Evolutionary conservation across 2,329 filamentous ascomycete species (phyloP), one percentile per base, ranked within the genome.

Genomic region (Ophiostoma sp.): DNA sequence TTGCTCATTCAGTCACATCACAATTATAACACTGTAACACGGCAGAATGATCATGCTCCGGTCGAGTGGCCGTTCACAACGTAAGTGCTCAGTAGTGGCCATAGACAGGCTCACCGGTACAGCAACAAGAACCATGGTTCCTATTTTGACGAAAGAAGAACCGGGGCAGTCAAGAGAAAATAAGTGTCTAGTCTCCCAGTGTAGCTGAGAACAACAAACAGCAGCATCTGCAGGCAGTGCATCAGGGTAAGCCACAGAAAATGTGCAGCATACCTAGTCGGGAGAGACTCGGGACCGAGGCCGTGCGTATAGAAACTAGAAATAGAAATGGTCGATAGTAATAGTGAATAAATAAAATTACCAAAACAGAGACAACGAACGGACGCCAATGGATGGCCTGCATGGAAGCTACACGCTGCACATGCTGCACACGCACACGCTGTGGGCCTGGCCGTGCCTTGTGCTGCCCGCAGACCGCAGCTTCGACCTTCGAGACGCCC

Each of bases 231-330:
- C 55, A 60, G 27, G 27, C 55, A 55, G 16, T 11, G n/a, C 27
- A 60, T 60, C 55, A 60, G 27, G 27, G 27, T 60, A 38, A 60
- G 55, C 55, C 55, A 40, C 55, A 38, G 14, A 38, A n/a, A 49
- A 49, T 49, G 49, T 60, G 27, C 55, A 60, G 55, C 27, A 40
- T 40, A 55, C 55, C 12, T 38, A 38, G 27, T 60, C 55, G 55
- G 55, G 36, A 12, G n/a, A 38, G 9, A 27, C 55, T 60, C 55
- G 55, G 55, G 60, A 63, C 60, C 60, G 60, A 63, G 18, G 60
- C 60, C 27, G 60, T 63, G 36, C 55, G 27, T 60, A 14, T 12
- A 52, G 49, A 60, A 47, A 47, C 5, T 12, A 47, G 45, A 47
- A 47, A 47, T 47, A 47, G 12, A 47, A 47, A 47, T 27, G 27